Evolutionary conservation across 495 filamentous ascomycete species (phyloP).

Genomic region (Lasiosphaeris hirsuta): DNA sequence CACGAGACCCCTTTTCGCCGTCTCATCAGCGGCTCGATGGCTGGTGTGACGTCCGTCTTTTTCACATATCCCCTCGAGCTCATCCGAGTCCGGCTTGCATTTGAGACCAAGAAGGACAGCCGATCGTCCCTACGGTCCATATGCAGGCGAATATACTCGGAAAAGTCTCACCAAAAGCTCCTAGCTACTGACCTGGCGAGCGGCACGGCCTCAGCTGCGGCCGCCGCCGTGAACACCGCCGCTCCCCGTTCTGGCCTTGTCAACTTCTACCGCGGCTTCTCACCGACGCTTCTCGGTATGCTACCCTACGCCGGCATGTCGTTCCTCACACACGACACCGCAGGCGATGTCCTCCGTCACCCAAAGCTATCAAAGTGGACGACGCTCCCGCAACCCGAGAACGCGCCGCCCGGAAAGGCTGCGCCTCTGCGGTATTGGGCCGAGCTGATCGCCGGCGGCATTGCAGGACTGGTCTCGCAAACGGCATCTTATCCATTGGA

Average conservation of each 20-base stretch:
- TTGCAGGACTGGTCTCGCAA: constrained; percentile 84
- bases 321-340: constrained; percentile 93
- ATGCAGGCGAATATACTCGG: constrained; percentile 79
- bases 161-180: constrained; percentile 43
- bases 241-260: constrained; percentile 64
- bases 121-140: constrained; percentile 66
- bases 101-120: constrained; percentile 73
- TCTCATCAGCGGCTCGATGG: constrained; percentile 72
- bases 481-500: constrained; percentile 91
- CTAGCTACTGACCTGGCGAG: not conserved
- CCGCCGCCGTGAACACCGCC: constrained; percentile 29
- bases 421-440: constrained; percentile 72
- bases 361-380: constrained; percentile 66
- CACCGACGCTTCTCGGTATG: constrained; percentile 87
- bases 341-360: constrained; percentile 72
- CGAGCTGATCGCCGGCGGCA: constrained; percentile 76
- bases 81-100: constrained; percentile 86
- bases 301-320: constrained; percentile 93
- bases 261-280: constrained; percentile 96
- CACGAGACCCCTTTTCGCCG: constrained; percentile 80
- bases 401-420: constrained; percentile 53
- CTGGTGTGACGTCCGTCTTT: constrained; percentile 87
- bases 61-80: constrained; percentile 94
- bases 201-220: constrained; percentile 25
- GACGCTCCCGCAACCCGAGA: constrained; percentile 44